These are phyloP conservation scores for Cercophora sp. DNA, from an alignment of 495 filamentous ascomycete genomes.

Conservation along the genomic window DNA sequence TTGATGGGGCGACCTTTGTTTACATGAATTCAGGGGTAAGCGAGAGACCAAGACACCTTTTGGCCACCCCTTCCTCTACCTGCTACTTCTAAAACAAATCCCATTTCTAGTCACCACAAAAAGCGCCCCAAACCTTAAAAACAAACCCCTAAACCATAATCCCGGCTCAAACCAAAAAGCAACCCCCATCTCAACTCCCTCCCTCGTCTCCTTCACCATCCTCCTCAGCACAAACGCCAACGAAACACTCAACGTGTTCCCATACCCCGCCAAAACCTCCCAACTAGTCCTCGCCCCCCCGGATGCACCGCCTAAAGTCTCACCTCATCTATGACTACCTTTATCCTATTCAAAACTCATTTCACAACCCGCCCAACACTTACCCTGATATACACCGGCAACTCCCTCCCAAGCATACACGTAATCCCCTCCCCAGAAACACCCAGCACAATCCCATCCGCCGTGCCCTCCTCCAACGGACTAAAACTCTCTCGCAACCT, in stretches of 20 bases:
- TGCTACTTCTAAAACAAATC: too few species aligned
- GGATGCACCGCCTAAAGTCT: conserved; percentile 1
- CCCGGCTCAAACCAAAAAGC: conserved; percentile 3
- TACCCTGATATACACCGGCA: not conserved
- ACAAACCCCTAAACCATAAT: conserved; percentile 1
- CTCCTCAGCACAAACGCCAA: conserved; percentile 4
- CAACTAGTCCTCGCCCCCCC: conserved; percentile 9
- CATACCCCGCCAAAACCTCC: not conserved
- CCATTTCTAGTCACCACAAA: too few species aligned
- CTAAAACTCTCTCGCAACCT: not conserved
- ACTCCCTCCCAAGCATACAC: not conserved
- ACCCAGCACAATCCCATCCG: not conserved
- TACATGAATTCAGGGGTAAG: too few species aligned
- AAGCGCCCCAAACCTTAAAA: not conserved
- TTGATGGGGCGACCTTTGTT: too few species aligned
- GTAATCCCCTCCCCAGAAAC: conserved; percentile 1
- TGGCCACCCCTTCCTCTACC: too few species aligned
- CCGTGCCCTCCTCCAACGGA: not conserved
- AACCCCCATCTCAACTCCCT: not conserved
- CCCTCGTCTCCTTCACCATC: not conserved
- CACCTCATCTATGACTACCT: not conserved
- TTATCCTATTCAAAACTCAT: not conserved
- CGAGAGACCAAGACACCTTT: not conserved
- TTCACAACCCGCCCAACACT: not conserved
- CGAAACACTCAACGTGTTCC: conserved; percentile 5